phyloP scores from a whole-genome alignment of 345 rosid genomes.

The Garcia nutans region DNA sequence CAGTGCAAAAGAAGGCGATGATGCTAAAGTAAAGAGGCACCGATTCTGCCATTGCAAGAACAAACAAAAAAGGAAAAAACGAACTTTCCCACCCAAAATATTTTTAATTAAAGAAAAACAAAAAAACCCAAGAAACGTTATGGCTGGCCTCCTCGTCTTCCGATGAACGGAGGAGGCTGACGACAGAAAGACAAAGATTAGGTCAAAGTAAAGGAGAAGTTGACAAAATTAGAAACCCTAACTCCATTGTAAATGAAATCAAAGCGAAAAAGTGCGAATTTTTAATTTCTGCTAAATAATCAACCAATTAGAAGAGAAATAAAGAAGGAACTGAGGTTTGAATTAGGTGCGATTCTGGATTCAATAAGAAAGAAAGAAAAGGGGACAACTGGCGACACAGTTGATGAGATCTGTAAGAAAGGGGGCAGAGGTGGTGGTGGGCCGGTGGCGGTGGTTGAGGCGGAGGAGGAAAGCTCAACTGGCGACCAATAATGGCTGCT shows the following conservation, averaged over 20 bases:
- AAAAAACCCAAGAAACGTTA: background rate
- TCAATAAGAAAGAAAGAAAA: background rate
- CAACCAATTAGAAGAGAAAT: background rate
- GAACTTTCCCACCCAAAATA: background rate
- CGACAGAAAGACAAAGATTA: background rate
- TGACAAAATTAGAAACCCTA: slow-evolving; percentile 28
- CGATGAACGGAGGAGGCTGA: background rate
- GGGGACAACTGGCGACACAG: background rate
- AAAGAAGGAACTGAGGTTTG: background rate
- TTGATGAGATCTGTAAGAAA: slow-evolving; percentile 9
- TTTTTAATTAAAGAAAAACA: background rate
- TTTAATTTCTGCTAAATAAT: background rate
- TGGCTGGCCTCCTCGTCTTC: slow-evolving; percentile 10
- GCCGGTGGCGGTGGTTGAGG: background rate
- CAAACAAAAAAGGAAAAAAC: background rate
- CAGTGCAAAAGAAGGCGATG: slow-evolving; percentile 67
- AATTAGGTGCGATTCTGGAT: background rate
- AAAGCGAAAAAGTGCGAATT: background rate
- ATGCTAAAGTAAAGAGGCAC: slow-evolving; percentile 48
- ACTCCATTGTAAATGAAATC: background rate
- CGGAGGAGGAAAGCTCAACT: slow-evolving; percentile 15
- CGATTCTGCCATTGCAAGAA: slow-evolving; percentile 52
- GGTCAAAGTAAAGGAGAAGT: background rate
- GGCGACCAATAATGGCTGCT: slow-evolving; percentile 7
- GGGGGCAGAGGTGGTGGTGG: background rate